Conservation (phyloP, 2,329 filamentous ascomycete genomes). For the Lomentospora prolificans region DNA sequence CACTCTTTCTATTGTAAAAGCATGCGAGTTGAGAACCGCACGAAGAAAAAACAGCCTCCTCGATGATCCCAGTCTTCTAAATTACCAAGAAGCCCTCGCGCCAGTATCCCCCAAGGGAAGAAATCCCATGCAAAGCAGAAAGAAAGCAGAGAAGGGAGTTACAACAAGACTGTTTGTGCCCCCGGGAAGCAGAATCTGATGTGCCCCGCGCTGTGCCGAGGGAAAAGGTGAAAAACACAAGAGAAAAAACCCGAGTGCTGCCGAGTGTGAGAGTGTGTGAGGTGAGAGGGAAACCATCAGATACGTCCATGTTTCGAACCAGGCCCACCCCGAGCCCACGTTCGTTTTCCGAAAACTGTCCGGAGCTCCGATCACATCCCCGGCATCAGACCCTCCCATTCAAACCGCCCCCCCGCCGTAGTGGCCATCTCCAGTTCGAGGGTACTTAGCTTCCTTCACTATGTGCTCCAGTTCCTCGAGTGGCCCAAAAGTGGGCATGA, state of each 20-base stretch:
- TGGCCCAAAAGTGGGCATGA: not conserved
- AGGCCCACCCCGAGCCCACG: not conserved
- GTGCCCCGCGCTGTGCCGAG: not conserved
- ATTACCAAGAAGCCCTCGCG: not conserved
- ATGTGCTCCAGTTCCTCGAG: not conserved
- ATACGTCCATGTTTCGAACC: not conserved
- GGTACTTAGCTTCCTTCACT: not conserved
- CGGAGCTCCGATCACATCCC: not conserved
- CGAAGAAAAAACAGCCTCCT: not conserved
- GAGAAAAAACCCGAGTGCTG: no score
- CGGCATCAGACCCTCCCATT: no score
- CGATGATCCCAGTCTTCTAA: not conserved
- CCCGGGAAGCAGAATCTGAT: no score
- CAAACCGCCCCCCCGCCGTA: not conserved
- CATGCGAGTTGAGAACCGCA: not conserved
- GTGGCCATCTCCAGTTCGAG: not conserved
- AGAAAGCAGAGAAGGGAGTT: not conserved
- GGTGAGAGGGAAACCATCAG: not conserved
- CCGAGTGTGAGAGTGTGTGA: not conserved
- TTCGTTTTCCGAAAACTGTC: not conserved
- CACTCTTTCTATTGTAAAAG: not conserved
- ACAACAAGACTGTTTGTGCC: no score
- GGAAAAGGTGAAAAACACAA: not conserved
- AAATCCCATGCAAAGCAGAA: not conserved
- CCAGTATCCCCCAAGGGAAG: not conserved